Evolutionary conservation across 2,329 filamentous ascomycete species (phyloP).

Genomic region (Penicillium corylophilum): DNA sequence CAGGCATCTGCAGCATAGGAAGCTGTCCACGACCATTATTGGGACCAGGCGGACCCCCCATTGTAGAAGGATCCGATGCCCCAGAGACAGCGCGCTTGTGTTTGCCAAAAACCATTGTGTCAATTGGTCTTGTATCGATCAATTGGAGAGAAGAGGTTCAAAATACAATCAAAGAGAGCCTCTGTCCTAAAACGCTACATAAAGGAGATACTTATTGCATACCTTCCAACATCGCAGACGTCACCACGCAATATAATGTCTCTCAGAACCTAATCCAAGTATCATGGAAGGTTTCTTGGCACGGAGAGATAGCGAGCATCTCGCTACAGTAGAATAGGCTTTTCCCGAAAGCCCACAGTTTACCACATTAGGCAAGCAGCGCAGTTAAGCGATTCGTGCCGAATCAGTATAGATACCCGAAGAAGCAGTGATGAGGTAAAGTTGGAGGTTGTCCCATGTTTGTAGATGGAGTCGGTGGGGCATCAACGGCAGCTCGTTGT

Average conservation of each 20-base stretch:
- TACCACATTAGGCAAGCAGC: background rate
- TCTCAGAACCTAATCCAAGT: constrained; percentile 1
- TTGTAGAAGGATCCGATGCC: constrained; percentile 2
- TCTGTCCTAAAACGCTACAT: too few species aligned
- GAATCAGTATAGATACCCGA: background rate
- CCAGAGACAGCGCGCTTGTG: constrained; percentile 8
- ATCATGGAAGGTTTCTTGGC: constrained; percentile 13
- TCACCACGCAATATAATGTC: constrained; percentile 8
- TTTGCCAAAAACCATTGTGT: constrained; percentile 6
- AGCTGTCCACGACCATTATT: constrained; percentile 20
- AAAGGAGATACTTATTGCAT: constrained; percentile 6
- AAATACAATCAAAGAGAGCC: too few species aligned
- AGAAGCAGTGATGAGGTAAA: constrained; percentile 12
- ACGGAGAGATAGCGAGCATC: background rate
- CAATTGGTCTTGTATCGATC: background rate
- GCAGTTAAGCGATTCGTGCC: background rate
- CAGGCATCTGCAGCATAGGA: constrained; percentile 36
- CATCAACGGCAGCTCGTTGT: background rate
- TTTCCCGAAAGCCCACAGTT: background rate
- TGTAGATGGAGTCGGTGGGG: background rate
- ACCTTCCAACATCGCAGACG: constrained; percentile 5
- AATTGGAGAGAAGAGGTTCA: background rate
- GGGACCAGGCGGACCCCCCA: constrained; percentile 4
- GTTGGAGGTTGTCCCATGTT: constrained; percentile 1
- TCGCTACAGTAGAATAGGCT: background rate